phyloP scores from a whole-genome alignment of 1,284 basidiomycete species.

The Gymnopus androsaceus region DNA sequence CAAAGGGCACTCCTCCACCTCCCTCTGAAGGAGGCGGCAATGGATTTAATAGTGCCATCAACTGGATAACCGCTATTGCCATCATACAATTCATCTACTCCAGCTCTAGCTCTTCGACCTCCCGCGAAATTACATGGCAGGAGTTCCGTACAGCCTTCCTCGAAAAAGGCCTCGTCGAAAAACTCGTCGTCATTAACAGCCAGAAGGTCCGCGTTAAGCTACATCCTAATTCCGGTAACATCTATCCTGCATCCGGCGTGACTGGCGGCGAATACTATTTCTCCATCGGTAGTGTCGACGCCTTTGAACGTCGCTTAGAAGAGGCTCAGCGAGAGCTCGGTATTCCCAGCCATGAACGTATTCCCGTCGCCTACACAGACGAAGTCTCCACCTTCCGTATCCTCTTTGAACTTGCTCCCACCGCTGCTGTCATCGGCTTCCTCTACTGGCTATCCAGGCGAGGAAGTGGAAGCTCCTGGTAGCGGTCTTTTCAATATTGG shows the following conservation, averaged over 20 bases:
- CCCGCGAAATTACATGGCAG: constrained; percentile 97
- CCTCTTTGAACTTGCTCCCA: constrained; percentile 91
- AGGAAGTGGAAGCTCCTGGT: constrained; percentile 68
- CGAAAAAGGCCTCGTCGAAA: constrained; percentile 95
- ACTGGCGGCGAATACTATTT: constrained; percentile 82
- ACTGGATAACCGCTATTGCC: constrained; percentile 57
- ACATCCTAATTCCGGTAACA: constrained; percentile 79
- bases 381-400: constrained; percentile 87
- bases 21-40: constrained; percentile 38
- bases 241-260: constrained; percentile 59
- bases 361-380: constrained; percentile 96
- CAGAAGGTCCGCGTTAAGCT: constrained; percentile 86
- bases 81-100: constrained; percentile 73
- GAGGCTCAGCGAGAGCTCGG: constrained; percentile 92
- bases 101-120: constrained; percentile 56
- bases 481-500: constrained; percentile 98
- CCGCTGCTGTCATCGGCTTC: constrained; percentile 87
- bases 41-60: constrained; percentile 62
- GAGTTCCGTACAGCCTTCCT: constrained; percentile 96
- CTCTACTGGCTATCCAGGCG: constrained; percentile 89
- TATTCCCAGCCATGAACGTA: constrained; percentile 89
- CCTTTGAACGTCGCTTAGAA: constrained; percentile 93
- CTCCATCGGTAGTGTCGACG: constrained; percentile 96
- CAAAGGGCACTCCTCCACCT: constrained; percentile 46
- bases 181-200: constrained; percentile 91